phyloP scores from a whole-genome alignment of 768 basidiomycete genomes.

The Coprinellus micaceus region DNA sequence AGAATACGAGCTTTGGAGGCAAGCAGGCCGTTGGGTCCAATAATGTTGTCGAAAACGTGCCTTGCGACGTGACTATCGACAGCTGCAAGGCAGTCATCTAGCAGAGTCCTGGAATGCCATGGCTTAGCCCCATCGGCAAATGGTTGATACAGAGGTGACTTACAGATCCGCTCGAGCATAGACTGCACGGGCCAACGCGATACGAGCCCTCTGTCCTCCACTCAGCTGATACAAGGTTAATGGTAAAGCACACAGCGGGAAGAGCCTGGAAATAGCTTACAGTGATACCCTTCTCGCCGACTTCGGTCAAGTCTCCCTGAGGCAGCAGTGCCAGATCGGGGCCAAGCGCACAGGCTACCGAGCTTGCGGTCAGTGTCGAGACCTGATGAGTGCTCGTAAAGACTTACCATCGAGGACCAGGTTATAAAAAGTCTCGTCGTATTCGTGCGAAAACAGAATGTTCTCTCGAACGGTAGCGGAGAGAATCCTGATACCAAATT shows the following conservation, averaged over 20 bases:
- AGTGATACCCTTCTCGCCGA: slow-evolving; percentile 82
- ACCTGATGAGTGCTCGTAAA: not conserved
- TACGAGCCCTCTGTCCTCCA: slow-evolving; percentile 81
- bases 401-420: slow-evolving; percentile 69
- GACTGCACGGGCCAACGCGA: slow-evolving; percentile 82
- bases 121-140: slow-evolving; percentile 5
- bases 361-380: not conserved
- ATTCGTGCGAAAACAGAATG: slow-evolving; percentile 87
- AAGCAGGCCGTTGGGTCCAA: slow-evolving; percentile 81
- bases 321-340: slow-evolving; percentile 78
- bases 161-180: slow-evolving; percentile 90
- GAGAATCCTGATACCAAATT: slow-evolving; percentile 57
- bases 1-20: slow-evolving; percentile 80
- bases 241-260: not conserved
- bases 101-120: slow-evolving; percentile 53
- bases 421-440: slow-evolving; percentile 81
- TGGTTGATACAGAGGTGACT: slow-evolving; percentile 18
- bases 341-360: slow-evolving; percentile 74
- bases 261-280: slow-evolving; percentile 41
- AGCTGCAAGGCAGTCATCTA: slow-evolving; percentile 88
- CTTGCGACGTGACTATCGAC: slow-evolving; percentile 86
- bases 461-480: slow-evolving; percentile 86
- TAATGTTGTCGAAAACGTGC: slow-evolving; percentile 84
- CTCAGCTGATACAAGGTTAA: slow-evolving; percentile 45
- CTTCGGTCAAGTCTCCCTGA: slow-evolving; percentile 80